A percentile compares a stretch with the other conserved stretches of the same genome.
Conservation (phyloP, 805 yeast genomes). For the Schizosaccharomyces cryophilus region DNA sequence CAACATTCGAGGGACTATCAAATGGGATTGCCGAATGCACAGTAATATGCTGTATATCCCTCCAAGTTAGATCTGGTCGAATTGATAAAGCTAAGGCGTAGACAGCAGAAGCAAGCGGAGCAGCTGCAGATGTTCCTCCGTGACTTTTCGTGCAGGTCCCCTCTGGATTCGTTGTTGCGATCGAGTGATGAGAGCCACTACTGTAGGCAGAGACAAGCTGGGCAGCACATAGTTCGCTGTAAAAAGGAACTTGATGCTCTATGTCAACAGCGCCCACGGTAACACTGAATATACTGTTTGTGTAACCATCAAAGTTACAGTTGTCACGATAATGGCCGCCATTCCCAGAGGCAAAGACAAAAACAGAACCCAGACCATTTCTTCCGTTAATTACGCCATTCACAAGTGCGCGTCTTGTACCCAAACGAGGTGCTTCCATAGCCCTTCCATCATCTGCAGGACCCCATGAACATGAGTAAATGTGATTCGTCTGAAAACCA, state of each 20-base stretch:
- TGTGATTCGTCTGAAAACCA: conserved; percentile 64
- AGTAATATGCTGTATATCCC: conserved; percentile 74
- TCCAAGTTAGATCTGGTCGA: conserved; percentile 78
- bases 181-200: conserved; percentile 72
- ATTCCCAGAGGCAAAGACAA: conserved; percentile 90
- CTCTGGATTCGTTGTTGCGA: conserved; percentile 40
- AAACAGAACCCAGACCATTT: conserved; percentile 54
- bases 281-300: conserved; percentile 80
- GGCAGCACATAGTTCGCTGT: conserved; percentile 84
- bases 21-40: conserved; percentile 48
- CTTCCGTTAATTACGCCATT: conserved; percentile 72
- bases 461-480: conserved; percentile 96
- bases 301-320: conserved; percentile 92
- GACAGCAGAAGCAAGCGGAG: conserved; percentile 94
- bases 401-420: conserved; percentile 63
- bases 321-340: conserved; percentile 68
- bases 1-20: conserved; percentile 31
- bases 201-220: conserved; percentile 83
- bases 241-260: conserved; percentile 63
- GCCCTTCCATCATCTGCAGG: conserved; percentile 81
- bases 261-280: conserved; percentile 87
- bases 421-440: conserved; percentile 56
- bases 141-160: conserved; percentile 52
- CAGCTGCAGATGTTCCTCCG: conserved; percentile 97
- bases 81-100: conserved; percentile 61